Evolutionary conservation across 2,329 filamentous ascomycete species (phyloP).

Genomic region (Pyrenophora graminea): DNA sequence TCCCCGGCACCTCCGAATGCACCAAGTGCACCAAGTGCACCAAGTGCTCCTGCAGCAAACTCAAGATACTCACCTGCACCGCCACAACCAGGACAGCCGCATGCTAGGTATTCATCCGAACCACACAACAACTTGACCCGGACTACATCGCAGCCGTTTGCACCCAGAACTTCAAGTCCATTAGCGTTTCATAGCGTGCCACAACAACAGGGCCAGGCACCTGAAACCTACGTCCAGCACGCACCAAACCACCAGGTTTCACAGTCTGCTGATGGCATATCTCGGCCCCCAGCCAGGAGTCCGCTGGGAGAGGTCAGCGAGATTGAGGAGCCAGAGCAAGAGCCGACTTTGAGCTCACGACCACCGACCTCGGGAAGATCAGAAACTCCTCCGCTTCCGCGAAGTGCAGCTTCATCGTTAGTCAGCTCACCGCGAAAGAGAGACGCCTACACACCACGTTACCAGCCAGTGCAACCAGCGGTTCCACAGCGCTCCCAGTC

Average conservation of each 20-base stretch:
- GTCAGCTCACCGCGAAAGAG: conserved; percentile 48
- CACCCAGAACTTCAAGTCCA: conserved; percentile 68
- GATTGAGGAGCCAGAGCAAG: conserved; percentile 35
- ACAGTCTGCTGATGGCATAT: conserved; percentile 33
- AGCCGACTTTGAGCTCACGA: conserved; percentile 16
- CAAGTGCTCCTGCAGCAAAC: conserved; percentile 35
- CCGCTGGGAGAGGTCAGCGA: conserved; percentile 43
- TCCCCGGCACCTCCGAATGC: conserved; percentile 39
- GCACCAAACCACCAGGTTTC: conserved; percentile 30
- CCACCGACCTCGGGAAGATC: conserved; percentile 32
- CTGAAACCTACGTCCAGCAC: conserved; percentile 14
- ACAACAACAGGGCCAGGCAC: conserved; percentile 33
- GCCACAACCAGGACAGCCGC: conserved; percentile 38
- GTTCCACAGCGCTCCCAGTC: conserved; percentile 56
- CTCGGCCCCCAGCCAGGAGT: conserved; percentile 32
- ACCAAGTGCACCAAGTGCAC: conserved; percentile 22
- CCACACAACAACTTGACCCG: conserved; percentile 36
- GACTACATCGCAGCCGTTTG: conserved; percentile 57
- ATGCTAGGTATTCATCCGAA: conserved; percentile 47
- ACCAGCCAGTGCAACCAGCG: conserved; percentile 45
- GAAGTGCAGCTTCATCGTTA: conserved; percentile 39
- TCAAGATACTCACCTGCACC: conserved; percentile 50
- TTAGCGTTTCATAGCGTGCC: conserved; percentile 56
- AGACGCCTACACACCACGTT: conserved; percentile 53
- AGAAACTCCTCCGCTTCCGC: conserved; percentile 42